Evolutionary conservation across 2,329 filamentous ascomycete genomes (phyloP), one percentile per base, ranked within the genome.

Genomic region (Curvularia eragrostidis): DNA sequence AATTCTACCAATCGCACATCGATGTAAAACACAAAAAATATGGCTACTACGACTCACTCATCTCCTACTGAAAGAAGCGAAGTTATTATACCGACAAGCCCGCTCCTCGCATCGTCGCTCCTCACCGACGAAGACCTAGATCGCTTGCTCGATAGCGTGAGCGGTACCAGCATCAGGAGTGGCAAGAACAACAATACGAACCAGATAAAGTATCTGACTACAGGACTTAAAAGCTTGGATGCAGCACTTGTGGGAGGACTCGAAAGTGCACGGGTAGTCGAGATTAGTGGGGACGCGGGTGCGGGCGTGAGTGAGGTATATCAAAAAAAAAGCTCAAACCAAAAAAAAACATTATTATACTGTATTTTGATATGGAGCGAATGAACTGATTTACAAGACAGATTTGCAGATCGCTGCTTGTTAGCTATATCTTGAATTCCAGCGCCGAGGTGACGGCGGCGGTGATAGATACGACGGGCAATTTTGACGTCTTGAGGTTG

Each of bases 381-480:
- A 36, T 36, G 8, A 3, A 23, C n/a, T 21, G 28, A 34, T 28
- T 34, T 9, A 2, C 5, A 2, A 18, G n/a, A 3, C 12, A 65
- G 61, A n/a, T 65, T 3, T 61, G 56, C 49, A 68, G 75, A n/a
- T 62, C 72, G 1, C 58, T 79, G 1, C 63, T 83, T 2, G 68
- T 75, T 0, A 68, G 73, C 7, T 78, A n/a, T n/a, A n/a, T n/a
- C n/a, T n/a, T n/a, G n/a, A n/a, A n/a, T n/a, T n/a, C n/a, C n/a
- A n/a, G n/a, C n/a, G n/a, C n/a, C n/a, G n/a, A n/a, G n/a, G n/a
- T n/a, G n/a, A n/a, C n/a, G 5, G 80, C 76, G 2, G 80, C 78
- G 0, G 68, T 83, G 5, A 75, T 84, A 10, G 82, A 84, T 53
- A 78, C 78, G 3, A 78, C 76, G 0, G 78, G 81, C 2, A 74